phyloP scores from a whole-genome alignment of 2,329 filamentous ascomycete species.

The Xylaria sp. region DNA sequence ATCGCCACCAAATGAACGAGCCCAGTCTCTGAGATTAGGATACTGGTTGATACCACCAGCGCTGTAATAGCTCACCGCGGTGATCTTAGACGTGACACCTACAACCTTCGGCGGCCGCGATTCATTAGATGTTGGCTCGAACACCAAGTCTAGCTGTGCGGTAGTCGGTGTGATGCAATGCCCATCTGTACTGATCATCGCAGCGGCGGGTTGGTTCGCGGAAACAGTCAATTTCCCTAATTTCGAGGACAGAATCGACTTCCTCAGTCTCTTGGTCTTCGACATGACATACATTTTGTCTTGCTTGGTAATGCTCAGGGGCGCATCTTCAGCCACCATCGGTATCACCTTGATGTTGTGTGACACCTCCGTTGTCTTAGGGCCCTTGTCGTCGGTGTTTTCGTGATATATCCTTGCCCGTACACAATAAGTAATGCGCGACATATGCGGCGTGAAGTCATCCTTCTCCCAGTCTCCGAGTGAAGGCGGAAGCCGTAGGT shows the following conservation, averaged over 20 bases:
- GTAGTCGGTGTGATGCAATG: constrained; percentile 56
- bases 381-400: constrained; percentile 39
- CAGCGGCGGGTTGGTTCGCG: constrained; percentile 59
- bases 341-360: constrained; percentile 66
- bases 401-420: constrained; percentile 57
- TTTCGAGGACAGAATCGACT: constrained; percentile 63
- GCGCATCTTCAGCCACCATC: constrained; percentile 60
- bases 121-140: constrained; percentile 58
- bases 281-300: constrained; percentile 63
- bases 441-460: constrained; percentile 67
- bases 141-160: constrained; percentile 59
- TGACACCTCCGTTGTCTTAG: constrained; percentile 56
- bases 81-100: constrained; percentile 62
- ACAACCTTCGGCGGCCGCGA: constrained; percentile 61
- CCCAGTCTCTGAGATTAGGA: constrained; percentile 63
- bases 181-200: constrained; percentile 64
- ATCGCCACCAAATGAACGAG: constrained; percentile 52
- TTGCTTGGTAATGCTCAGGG: constrained; percentile 59
- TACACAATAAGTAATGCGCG: constrained; percentile 64
- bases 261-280: constrained; percentile 65
- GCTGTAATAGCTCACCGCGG: constrained; percentile 64
- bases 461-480: constrained; percentile 64
- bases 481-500: constrained; percentile 65
- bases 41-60: constrained; percentile 58
- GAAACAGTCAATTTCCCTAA: constrained; percentile 61